phyloP scores from a whole-genome alignment of 2,329 filamentous ascomycete genomes.

The Calonectria naviculata region DNA sequence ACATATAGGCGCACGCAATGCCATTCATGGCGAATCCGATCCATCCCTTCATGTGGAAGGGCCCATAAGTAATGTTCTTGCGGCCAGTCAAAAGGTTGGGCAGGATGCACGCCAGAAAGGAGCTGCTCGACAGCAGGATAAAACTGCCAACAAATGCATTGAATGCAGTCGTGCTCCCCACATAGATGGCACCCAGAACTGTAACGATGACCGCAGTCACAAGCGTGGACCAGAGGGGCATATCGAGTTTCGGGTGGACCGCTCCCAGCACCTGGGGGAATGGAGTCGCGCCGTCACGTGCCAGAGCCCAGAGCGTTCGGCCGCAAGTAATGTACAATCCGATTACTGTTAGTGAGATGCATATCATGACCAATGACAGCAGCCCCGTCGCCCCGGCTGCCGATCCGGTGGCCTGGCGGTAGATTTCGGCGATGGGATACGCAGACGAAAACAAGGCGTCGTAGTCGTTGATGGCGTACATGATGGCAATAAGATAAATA shows the following conservation, averaged over 20 bases:
- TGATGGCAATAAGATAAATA: slow-evolving; percentile 61
- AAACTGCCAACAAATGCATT: slow-evolving; percentile 70
- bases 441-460: slow-evolving; percentile 60
- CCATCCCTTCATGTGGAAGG: slow-evolving; percentile 64
- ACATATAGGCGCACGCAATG: slow-evolving; percentile 66
- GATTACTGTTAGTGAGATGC: slow-evolving; percentile 48
- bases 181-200: slow-evolving; percentile 71
- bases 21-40: slow-evolving; percentile 63
- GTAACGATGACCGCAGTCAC: slow-evolving; percentile 58
- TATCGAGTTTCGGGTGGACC: slow-evolving; percentile 44
- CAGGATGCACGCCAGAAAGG: slow-evolving; percentile 72
- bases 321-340: slow-evolving; percentile 53
- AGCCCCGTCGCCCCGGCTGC: slow-evolving; percentile 62
- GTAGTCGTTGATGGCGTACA: slow-evolving; percentile 69
- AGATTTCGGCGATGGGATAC: slow-evolving; percentile 76
- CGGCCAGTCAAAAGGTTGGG: slow-evolving; percentile 61
- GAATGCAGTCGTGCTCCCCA: slow-evolving; percentile 75
- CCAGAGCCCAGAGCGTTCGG: slow-evolving; percentile 53
- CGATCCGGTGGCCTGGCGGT: slow-evolving; percentile 67
- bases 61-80: slow-evolving; percentile 58
- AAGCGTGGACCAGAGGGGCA: slow-evolving; percentile 59
- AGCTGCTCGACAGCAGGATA: slow-evolving; percentile 49
- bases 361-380: slow-evolving; percentile 53
- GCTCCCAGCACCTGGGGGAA: slow-evolving; percentile 42
- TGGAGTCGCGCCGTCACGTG: slow-evolving; percentile 52